These are phyloP conservation scores for Malassezia psittaci DNA, from an alignment of 1,284 basidiomycete genomes.

Conservation along the genomic window DNA sequence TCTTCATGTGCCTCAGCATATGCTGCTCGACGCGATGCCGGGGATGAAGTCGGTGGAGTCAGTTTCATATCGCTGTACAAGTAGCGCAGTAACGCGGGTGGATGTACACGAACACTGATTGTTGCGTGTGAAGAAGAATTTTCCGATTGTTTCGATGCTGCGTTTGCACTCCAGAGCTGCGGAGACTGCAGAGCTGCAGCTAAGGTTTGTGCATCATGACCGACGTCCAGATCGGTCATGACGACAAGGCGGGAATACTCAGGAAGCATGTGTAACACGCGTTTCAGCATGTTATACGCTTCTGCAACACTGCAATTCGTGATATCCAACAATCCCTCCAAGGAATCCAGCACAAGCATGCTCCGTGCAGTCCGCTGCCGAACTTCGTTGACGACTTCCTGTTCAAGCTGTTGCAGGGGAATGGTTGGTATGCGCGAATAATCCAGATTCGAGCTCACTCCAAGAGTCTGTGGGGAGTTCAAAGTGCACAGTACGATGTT, in stretches of 20 bases:
- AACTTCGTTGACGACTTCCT: neutral
- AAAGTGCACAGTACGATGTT: conserved; percentile 14
- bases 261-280: conserved; percentile 9
- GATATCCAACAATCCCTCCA: conserved; percentile 20
- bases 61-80: conserved; percentile 28
- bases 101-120: conserved; percentile 15
- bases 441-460: neutral
- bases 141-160: neutral
- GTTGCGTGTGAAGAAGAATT: conserved; percentile 4
- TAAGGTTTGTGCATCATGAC: conserved; percentile 13
- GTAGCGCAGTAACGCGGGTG: conserved; percentile 22
- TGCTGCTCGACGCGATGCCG: conserved; percentile 13
- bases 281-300: conserved; percentile 14
- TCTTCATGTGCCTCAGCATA: conserved; percentile 8
- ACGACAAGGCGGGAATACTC: conserved; percentile 24
- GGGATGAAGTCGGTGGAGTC: conserved; percentile 20
- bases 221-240: conserved; percentile 19
- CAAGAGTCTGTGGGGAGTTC: conserved; percentile 12
- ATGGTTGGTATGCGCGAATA: neutral
- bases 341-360: conserved; percentile 24
- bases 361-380: neutral
- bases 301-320: conserved; percentile 1
- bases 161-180: conserved; percentile 18
- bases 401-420: neutral
- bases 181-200: conserved; percentile 22